These are phyloP conservation scores for Centella asiatica DNA, from an alignment of 129 eudicot species.

Conservation along the genomic window DNA sequence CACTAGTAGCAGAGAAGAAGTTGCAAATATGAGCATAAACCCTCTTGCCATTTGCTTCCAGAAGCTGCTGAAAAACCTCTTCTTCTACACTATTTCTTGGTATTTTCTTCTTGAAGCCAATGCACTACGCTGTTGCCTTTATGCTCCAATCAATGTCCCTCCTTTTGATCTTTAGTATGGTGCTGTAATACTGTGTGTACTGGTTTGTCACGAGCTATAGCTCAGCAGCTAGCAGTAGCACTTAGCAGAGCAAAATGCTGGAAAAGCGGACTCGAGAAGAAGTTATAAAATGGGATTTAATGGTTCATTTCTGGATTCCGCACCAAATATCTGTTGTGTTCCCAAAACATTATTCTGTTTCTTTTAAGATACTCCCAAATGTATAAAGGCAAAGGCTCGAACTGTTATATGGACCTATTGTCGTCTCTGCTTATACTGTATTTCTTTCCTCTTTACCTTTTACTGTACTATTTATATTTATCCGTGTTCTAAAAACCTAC, in stretches of 20 bases:
- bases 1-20: constrained; percentile 46
- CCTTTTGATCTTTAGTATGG: background rate
- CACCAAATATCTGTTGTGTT: constrained; percentile 23
- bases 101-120: background rate
- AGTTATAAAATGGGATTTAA: constrained; percentile 9
- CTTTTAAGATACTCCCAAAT: no score
- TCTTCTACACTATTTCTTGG: background rate
- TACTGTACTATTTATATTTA: no score
- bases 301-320: constrained; percentile 24
- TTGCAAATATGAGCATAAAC: constrained; percentile 37
- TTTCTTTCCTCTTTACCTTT: no score
- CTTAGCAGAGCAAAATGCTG: constrained; percentile 1
- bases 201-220: constrained; percentile 15
- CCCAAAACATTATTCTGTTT: no score
- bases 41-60: constrained; percentile 37
- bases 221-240: background rate
- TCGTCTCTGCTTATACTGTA: no score
- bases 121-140: constrained; percentile 1
- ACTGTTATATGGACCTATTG: no score
- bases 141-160: constrained; percentile 3
- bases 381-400: no score
- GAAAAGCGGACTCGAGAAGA: constrained; percentile 21
- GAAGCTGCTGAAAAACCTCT: background rate
- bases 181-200: background rate
- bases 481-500: no score